A percentile compares a stretch with the other conserved stretches of the same genome.
These are phyloP conservation scores for Colletotrichum endophyticum DNA, from an alignment of 2,329 filamentous ascomycete species.

Conservation along the genomic window DNA sequence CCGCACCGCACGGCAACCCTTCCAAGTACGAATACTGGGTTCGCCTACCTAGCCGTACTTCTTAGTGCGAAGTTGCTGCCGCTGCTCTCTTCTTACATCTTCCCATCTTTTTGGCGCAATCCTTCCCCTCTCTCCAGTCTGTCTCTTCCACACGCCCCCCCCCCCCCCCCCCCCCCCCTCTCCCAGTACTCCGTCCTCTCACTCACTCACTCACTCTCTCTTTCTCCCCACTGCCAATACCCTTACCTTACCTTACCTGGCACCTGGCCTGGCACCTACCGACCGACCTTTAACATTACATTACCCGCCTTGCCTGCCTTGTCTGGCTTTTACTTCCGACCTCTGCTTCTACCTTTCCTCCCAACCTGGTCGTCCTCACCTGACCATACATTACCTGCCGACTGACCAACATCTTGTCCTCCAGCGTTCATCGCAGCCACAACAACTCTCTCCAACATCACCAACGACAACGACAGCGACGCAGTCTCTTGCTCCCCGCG, in stretches of 20 bases:
- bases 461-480: neutral
- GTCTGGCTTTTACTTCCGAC: neutral
- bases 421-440: neutral
- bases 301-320: constrained; percentile 14
- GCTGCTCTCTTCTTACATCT: constrained; percentile 12
- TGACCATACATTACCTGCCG: neutral
- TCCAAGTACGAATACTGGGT: neutral
- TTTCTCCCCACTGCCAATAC: constrained; percentile 1
- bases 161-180: neutral
- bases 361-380: neutral
- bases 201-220: neutral
- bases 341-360: neutral
- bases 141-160: neutral
- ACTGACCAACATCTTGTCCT: neutral
- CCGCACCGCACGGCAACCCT: constrained; percentile 15
- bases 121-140: neutral
- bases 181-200: neutral
- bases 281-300: constrained; percentile 15
- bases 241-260: neutral
- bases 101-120: constrained; percentile 17
- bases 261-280: neutral
- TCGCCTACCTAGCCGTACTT: neutral
- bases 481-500: neutral
- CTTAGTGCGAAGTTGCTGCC: neutral
- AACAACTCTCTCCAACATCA: neutral